Percentiles rank a stretch among this genome's conserved stretches.
phyloP scores from a whole-genome alignment of 129 eudicot genomes.

The Solidago caesia region DNA sequence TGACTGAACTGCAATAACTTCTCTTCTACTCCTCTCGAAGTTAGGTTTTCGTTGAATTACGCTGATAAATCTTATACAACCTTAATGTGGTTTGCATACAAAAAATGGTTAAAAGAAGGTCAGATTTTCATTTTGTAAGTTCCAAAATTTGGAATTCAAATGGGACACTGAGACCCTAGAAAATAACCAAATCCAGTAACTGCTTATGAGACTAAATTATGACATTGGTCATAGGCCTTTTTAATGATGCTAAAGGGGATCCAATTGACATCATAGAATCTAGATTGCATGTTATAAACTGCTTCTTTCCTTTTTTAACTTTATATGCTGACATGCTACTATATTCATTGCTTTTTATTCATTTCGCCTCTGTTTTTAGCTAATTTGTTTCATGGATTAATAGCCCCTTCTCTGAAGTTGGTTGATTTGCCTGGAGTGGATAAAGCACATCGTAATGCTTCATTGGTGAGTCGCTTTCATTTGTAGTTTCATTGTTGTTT shows the following conservation, averaged over 20 bases:
- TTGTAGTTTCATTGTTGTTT: background rate
- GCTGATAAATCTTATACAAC: too few species aligned
- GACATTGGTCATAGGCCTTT: background rate
- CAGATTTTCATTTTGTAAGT: too few species aligned
- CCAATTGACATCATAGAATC: background rate
- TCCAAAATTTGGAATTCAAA: background rate
- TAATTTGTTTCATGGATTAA: slow-evolving; percentile 6
- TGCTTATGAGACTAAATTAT: background rate
- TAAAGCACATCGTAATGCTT: slow-evolving; percentile 73
- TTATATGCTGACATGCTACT: too few species aligned
- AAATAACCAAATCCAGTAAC: background rate
- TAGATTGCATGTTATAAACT: background rate
- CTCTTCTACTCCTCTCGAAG: too few species aligned
- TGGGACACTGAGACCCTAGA: background rate
- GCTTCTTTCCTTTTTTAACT: slow-evolving; percentile 7
- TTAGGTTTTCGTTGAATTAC: too few species aligned
- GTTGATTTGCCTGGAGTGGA: slow-evolving; percentile 97
- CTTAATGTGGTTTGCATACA: too few species aligned
- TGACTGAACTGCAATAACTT: too few species aligned
- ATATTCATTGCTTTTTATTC: too few species aligned
- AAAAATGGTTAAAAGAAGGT: too few species aligned
- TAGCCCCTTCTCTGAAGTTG: slow-evolving; percentile 91
- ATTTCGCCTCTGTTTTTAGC: background rate
- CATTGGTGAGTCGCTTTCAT: slow-evolving; percentile 58
- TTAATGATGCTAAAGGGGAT: background rate